Conservation (phyloP, 345 rosid species). For the Populus euphratica region DNA sequence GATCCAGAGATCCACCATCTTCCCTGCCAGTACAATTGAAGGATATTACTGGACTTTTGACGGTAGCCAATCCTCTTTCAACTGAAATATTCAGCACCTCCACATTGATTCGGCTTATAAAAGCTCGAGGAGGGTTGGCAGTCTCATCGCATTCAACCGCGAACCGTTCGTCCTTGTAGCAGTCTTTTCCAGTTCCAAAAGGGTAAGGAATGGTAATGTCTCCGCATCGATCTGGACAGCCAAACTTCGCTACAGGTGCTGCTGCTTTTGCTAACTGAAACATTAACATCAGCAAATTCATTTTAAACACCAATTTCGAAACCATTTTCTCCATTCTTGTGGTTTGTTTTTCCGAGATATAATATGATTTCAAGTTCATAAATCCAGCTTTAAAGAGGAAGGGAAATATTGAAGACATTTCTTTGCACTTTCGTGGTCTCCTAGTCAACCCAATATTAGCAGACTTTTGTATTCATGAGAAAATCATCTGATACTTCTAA, state of each 20-base stretch:
- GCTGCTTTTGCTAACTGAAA: background rate
- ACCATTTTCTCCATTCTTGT: background rate
- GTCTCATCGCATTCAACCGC: background rate
- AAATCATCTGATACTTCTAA: too few species aligned
- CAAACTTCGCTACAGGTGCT: background rate
- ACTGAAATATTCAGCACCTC: background rate
- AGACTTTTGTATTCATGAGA: too few species aligned
- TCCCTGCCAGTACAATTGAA: background rate
- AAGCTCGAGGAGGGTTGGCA: background rate
- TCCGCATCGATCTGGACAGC: slow-evolving; percentile 8
- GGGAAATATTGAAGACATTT: too few species aligned
- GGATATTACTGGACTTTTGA: background rate
- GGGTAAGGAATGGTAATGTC: slow-evolving; percentile 14
- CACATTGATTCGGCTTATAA: background rate
- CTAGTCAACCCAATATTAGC: too few species aligned
- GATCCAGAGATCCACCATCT: background rate
- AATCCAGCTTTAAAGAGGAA: too few species aligned
- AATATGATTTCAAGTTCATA: background rate
- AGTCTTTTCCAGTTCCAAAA: slow-evolving; percentile 6
- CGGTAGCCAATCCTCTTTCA: background rate
- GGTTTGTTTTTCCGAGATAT: too few species aligned
- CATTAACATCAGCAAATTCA: background rate
- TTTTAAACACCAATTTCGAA: background rate
- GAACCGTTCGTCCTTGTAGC: slow-evolving; percentile 4
- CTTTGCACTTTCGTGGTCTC: too few species aligned